phyloP scores from a whole-genome alignment of 2,329 filamentous ascomycete genomes.

The Alternaria hordeiaustralica region DNA sequence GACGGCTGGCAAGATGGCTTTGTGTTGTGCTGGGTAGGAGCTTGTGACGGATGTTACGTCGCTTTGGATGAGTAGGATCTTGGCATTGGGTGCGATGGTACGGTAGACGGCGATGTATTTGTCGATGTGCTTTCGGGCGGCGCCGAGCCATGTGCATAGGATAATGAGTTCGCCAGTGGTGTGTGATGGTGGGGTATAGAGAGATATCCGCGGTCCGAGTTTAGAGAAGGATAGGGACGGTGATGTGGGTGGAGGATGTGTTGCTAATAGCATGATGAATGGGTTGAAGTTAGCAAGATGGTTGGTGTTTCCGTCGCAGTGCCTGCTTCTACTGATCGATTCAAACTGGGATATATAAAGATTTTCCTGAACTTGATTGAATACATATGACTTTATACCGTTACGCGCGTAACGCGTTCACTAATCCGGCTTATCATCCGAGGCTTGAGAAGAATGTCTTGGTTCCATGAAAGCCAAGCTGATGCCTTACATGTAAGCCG shows the following conservation, averaged over 20 bases:
- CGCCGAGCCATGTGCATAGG: conserved; percentile 27
- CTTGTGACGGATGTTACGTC: conserved; percentile 11
- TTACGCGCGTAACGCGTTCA: neutral
- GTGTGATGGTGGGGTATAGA: conserved; percentile 6
- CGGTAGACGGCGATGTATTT: conserved; percentile 23
- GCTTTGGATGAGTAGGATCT: conserved; percentile 23
- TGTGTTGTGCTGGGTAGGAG: conserved; percentile 6
- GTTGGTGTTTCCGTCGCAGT: neutral
- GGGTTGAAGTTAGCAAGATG: neutral
- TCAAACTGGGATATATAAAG: rapidly evolving
- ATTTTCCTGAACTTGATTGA: neutral
- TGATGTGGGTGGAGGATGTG: neutral
- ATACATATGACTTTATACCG: neutral
- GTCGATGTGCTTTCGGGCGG: conserved; percentile 20
- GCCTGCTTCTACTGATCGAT: neutral
- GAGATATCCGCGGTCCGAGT: conserved; percentile 7
- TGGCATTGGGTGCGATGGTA: conserved; percentile 9
- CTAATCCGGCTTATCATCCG: neutral
- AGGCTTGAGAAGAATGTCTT: neutral
- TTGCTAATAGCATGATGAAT: neutral
- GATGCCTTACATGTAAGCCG: neutral
- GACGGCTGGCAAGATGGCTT: conserved; percentile 19
- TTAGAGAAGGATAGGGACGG: neutral
- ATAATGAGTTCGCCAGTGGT: conserved; percentile 18
- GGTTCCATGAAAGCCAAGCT: neutral